These are phyloP conservation scores for Cladosporium sp. DNA, from an alignment of 2,329 filamentous ascomycete species.

Conservation along the genomic window DNA sequence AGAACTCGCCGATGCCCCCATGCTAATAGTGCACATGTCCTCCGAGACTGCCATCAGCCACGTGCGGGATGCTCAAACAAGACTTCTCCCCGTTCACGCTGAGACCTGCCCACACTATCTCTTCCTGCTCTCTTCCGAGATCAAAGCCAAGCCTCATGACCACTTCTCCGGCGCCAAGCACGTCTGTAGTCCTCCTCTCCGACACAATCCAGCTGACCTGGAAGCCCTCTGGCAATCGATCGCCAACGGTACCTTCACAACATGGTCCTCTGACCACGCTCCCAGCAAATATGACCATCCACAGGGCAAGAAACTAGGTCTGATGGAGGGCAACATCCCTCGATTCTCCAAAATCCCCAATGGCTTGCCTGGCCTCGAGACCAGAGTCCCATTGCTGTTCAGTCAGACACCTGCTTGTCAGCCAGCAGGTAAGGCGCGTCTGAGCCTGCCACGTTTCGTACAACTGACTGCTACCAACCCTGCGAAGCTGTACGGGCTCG, in stretches of 20 bases:
- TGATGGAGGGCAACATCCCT: conserved; percentile 35
- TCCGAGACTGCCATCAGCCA: conserved; percentile 39
- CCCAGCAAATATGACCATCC: conserved; percentile 42
- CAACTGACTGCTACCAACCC: conserved; percentile 47
- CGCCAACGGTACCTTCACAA: conserved; percentile 39
- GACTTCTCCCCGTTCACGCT: conserved; percentile 39
- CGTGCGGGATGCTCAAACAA: conserved; percentile 38
- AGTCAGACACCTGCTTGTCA: conserved; percentile 33
- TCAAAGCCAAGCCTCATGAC: conserved; percentile 35
- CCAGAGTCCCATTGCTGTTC: conserved; percentile 44
- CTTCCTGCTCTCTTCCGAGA: conserved; percentile 36
- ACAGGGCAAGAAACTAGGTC: conserved; percentile 41
- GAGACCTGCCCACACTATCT: conserved; percentile 43
- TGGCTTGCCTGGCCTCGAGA: conserved; percentile 47
- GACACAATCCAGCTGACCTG: conserved; percentile 35
- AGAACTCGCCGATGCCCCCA: conserved; percentile 52
- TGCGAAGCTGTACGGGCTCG: conserved; percentile 47
- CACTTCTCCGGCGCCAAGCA: conserved; percentile 40
- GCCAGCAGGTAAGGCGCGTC: conserved; percentile 26
- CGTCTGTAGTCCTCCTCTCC: conserved; percentile 38
- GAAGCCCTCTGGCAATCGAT: conserved; percentile 39
- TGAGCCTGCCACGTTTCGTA: conserved; percentile 45
- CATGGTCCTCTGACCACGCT: conserved; percentile 39
- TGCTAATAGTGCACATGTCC: conserved; percentile 56
- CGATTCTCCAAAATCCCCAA: conserved; percentile 46